phyloP scores from a whole-genome alignment of 768 basidiomycete species.

The Mycena galopus region DNA sequence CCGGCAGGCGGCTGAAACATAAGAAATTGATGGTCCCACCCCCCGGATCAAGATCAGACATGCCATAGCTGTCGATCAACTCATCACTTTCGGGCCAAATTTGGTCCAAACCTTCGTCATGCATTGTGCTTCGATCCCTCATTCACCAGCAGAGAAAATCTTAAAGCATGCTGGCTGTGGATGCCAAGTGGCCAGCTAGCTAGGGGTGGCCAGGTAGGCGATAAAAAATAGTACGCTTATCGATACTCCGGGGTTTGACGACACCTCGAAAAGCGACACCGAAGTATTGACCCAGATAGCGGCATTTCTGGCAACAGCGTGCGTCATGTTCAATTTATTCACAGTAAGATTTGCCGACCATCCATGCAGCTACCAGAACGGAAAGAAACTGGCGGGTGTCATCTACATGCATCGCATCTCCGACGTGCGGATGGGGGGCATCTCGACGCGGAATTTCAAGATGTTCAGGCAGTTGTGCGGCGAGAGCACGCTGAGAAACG shows the following conservation, averaged over 20 bases:
- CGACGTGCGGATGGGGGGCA: constrained; percentile 56
- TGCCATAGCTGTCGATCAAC: too few species aligned
- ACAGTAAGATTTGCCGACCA: neutral
- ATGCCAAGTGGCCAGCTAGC: too few species aligned
- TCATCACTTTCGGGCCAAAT: too few species aligned
- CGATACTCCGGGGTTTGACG: constrained; percentile 75
- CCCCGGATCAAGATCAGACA: too few species aligned
- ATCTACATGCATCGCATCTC: constrained; percentile 58
- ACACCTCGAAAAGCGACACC: constrained; percentile 61
- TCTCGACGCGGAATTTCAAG: constrained; percentile 63
- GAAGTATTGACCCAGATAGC: constrained; percentile 66
- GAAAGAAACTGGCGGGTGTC: constrained; percentile 62
- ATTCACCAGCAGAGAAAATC: too few species aligned
- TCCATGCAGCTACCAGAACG: constrained; percentile 45
- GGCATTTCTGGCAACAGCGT: constrained; percentile 52
- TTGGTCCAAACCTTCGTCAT: too few species aligned
- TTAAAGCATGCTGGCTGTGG: too few species aligned
- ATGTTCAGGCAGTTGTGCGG: constrained; percentile 69
- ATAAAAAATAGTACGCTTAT: too few species aligned
- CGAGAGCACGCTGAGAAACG: constrained; percentile 60
- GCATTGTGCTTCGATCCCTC: too few species aligned
- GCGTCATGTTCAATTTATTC: constrained; percentile 19
- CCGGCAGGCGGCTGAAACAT: too few species aligned
- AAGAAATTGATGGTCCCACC: too few species aligned
- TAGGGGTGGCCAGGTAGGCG: too few species aligned